Percentiles rank a stretch among this genome's conserved stretches.
Conservation (phyloP, 108 stramenopile genomes). For the Chaetoceros muelleri region DNA sequence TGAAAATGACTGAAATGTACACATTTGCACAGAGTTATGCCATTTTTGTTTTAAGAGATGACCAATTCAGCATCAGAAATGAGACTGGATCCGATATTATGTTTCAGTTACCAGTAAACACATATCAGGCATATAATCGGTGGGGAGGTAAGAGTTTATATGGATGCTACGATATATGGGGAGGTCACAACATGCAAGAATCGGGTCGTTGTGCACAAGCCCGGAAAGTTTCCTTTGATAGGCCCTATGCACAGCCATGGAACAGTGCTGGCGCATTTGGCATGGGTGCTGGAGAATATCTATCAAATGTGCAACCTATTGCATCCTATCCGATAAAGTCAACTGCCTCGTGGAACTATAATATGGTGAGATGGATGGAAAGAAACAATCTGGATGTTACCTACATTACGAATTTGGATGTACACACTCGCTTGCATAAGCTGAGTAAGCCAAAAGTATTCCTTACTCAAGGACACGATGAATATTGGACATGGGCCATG, state of each 20-base stretch:
- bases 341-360: slow-evolving; percentile 7
- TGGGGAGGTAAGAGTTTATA: slow-evolving; percentile 8
- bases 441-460: slow-evolving; percentile 6
- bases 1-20: slow-evolving; percentile 1
- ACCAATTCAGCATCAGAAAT: not conserved
- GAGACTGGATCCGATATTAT: slow-evolving; percentile 4
- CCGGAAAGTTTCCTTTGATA: not conserved
- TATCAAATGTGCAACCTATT: not conserved
- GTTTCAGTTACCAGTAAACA: slow-evolving; percentile 6
- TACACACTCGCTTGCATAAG: not conserved
- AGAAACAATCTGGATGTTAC: slow-evolving; percentile 6
- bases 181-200: too few relatives aligned
- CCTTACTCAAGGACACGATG: slow-evolving; percentile 12
- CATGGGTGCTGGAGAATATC: not conserved
- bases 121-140: slow-evolving; percentile 13
- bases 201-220: not conserved
- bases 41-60: slow-evolving; percentile 12
- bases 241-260: not conserved
- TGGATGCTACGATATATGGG: not conserved
- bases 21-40: slow-evolving; percentile 4
- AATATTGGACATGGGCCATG: slow-evolving; percentile 14
- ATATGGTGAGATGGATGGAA: slow-evolving; percentile 11
- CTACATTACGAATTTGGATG: slow-evolving; percentile 7
- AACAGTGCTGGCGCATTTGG: not conserved
- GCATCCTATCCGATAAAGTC: slow-evolving; percentile 2